phyloP scores from a whole-genome alignment of 2,329 filamentous ascomycete genomes.

The Paracoccidioides lutzii region DNA sequence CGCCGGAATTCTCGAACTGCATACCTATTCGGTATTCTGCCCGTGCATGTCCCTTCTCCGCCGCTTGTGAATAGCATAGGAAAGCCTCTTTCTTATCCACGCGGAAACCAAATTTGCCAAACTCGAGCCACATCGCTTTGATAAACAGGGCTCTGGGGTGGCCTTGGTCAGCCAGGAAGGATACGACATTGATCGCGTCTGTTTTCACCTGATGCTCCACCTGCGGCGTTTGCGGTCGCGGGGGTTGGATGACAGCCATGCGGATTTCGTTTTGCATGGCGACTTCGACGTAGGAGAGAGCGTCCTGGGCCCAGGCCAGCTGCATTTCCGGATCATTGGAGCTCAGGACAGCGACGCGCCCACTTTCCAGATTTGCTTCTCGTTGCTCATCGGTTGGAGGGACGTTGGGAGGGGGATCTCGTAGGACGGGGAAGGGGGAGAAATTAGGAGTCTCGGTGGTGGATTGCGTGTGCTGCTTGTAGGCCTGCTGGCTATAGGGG shows the following conservation, averaged over 20 bases:
- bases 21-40: constrained; percentile 97
- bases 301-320: constrained; percentile 90
- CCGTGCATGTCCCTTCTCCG: constrained; percentile 70
- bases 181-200: constrained; percentile 85
- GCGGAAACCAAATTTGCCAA: constrained; percentile 85
- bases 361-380: constrained; percentile 76
- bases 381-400: constrained; percentile 90
- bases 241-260: constrained; percentile 44
- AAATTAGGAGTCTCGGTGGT: constrained; percentile 56
- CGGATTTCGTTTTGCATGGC: constrained; percentile 63
- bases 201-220: constrained; percentile 77
- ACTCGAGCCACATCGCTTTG: constrained; percentile 92
- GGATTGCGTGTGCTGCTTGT: not conserved
- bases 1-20: constrained; percentile 92
- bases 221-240: constrained; percentile 65
- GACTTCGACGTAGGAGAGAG: constrained; percentile 76
- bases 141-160: constrained; percentile 94
- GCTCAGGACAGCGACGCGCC: constrained; percentile 69
- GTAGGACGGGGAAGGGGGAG: constrained; percentile 80
- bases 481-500: constrained; percentile 36
- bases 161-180: constrained; percentile 76
- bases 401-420: constrained; percentile 67
- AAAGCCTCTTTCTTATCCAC: constrained; percentile 94
- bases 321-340: constrained; percentile 95
- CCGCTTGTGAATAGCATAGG: constrained; percentile 69